Conservation (phyloP, 2,329 filamentous ascomycete genomes). For the Penicillium sp. region DNA sequence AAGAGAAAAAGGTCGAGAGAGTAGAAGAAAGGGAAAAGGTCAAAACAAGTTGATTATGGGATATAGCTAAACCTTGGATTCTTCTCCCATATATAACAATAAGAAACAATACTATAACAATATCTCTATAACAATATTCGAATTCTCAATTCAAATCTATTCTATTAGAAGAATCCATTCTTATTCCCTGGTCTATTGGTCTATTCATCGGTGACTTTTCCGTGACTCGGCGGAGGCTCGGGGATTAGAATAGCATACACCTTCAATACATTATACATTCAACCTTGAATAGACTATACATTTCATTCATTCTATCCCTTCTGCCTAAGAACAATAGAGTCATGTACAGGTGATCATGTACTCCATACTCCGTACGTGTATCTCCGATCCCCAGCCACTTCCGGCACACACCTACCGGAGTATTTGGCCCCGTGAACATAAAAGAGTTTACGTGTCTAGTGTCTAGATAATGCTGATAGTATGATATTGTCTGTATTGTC, state of each 20-base stretch:
- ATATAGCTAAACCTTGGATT: slow-evolving; percentile 2
- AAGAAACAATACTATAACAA: not conserved
- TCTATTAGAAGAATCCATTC: not conserved
- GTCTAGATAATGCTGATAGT: not conserved
- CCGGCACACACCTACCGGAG: slow-evolving; percentile 1
- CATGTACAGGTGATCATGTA: not conserved
- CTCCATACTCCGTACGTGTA: not conserved
- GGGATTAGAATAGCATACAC: not conserved
- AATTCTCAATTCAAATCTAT: not conserved
- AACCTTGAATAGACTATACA: not conserved
- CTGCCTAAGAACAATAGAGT: not conserved
- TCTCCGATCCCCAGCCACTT: slow-evolving; percentile 10
- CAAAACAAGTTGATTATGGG: slow-evolving; percentile 10
- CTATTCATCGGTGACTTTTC: not conserved
- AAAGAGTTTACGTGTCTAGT: not conserved
- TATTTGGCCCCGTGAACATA: not conserved
- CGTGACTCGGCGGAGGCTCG: slow-evolving; percentile 4
- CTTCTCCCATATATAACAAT: not conserved
- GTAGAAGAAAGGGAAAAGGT: slow-evolving; percentile 2
- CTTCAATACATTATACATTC: not conserved
- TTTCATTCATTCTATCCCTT: not conserved
- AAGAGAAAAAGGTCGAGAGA: not conserved
- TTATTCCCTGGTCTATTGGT: not conserved
- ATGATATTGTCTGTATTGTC: too few relatives aligned
- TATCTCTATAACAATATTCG: not conserved